phyloP scores from a whole-genome alignment of 257 asterid genomes.

The Nicotiana otophora region DNA sequence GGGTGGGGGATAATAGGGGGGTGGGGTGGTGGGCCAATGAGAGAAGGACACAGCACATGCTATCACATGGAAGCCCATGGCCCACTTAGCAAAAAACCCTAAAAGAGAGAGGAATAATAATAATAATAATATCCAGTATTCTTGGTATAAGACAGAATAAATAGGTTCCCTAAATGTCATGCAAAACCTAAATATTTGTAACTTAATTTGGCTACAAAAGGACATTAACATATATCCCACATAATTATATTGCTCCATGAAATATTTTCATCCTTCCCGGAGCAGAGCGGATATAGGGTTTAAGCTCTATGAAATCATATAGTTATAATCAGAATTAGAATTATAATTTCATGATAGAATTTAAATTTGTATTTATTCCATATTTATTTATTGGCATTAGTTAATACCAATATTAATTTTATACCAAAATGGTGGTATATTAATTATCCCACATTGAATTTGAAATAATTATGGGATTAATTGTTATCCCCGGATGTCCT shows the following conservation, averaged over 20 bases:
- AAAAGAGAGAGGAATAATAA: slow-evolving; percentile 8
- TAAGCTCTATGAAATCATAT: no score
- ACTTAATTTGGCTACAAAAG: slow-evolving; percentile 28
- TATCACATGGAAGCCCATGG: slow-evolving; percentile 72
- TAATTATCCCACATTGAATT: no score
- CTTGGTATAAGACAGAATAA: slow-evolving; percentile 15
- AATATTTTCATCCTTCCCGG: not conserved
- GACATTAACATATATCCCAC: slow-evolving; percentile 7
- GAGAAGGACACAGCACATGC: slow-evolving; percentile 86
- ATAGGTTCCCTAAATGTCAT: slow-evolving; percentile 25
- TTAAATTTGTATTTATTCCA: no score
- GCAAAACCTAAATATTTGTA: slow-evolving; percentile 37
- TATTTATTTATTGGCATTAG: no score
- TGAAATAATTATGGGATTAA: no score
- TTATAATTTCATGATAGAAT: no score
- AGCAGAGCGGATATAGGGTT: no score
- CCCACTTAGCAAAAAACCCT: slow-evolving; percentile 57
- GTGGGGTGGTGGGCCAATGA: slow-evolving; percentile 56
- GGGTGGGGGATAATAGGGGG: not conserved
- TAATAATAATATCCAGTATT: not conserved
- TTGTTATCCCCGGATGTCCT: no score
- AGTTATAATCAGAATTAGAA: no score
- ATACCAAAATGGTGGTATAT: no score
- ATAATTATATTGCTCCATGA: slow-evolving; percentile 2
- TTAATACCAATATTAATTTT: no score